Percentiles rank a stretch among this genome's conserved stretches.
phyloP scores from a whole-genome alignment of 768 basidiomycete genomes.

The Multifurca ochricompacta region DNA sequence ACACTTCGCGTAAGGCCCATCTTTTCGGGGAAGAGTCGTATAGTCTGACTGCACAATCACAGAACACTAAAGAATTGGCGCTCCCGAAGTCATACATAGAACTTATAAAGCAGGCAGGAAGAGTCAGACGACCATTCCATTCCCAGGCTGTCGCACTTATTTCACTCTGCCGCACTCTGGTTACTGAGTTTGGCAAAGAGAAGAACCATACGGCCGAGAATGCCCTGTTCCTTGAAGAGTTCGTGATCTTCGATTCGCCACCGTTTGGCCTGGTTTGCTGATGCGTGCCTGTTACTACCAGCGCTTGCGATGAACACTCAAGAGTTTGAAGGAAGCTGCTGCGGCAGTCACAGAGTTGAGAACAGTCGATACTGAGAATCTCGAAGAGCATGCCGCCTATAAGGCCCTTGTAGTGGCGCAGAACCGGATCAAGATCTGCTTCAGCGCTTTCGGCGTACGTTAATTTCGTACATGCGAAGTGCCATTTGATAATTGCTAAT shows the following conservation, averaged over 20 bases:
- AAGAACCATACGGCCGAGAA: constrained; percentile 4
- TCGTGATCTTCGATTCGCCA: neutral
- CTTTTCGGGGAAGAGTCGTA: neutral
- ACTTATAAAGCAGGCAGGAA: constrained; percentile 14
- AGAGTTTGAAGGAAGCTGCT: neutral
- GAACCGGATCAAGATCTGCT: neutral
- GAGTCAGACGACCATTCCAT: constrained; percentile 16
- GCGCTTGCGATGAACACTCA: constrained; percentile 9
- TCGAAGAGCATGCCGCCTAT: constrained; percentile 7
- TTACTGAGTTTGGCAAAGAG: constrained; percentile 6
- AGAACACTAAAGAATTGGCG: constrained; percentile 7
- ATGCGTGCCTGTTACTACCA: neutral
- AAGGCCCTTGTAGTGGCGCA: neutral
- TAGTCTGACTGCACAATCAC: constrained; percentile 4
- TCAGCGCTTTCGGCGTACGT: constrained; percentile 8
- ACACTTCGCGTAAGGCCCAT: constrained; percentile 3
- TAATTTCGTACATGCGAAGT: neutral
- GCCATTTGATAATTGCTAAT: neutral
- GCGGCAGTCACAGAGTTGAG: constrained; percentile 8
- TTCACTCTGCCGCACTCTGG: constrained; percentile 12
- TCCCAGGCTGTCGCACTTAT: constrained; percentile 12
- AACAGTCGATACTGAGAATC: neutral
- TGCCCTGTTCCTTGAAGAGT: constrained; percentile 6
- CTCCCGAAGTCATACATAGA: constrained; percentile 7
- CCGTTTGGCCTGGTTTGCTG: neutral